Evolutionary conservation across 352 stramenopile genomes (phyloP).

Genomic region (Phytophthora hibernalis): DNA sequence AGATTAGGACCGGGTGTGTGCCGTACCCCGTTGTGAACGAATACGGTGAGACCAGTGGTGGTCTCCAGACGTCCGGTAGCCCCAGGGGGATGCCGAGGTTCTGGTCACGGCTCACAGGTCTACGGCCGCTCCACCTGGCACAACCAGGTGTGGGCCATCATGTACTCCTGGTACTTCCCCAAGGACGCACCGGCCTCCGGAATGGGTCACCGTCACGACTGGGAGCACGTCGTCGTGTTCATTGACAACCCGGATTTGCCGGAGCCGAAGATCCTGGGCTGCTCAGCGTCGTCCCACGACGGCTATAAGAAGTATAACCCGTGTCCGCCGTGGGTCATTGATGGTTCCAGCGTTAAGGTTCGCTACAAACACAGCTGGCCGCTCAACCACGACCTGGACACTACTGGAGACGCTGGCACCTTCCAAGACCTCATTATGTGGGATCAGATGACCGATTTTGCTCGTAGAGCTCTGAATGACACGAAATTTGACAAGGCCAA

Average conservation of each 20-base stretch:
- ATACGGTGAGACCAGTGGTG: constrained; percentile 12
- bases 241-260: constrained; percentile 39
- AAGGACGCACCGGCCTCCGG: constrained; percentile 40
- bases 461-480: no score
- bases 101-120: constrained; percentile 25
- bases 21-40: constrained; percentile 14
- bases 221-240: no score
- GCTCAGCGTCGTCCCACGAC: constrained; percentile 26
- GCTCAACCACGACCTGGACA: constrained; percentile 32
- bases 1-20: no score
- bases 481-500: no score
- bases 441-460: no score
- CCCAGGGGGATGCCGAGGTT: constrained; percentile 24
- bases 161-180: constrained; percentile 54
- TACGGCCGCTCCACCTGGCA: constrained; percentile 29
- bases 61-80: constrained; percentile 8
- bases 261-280: constrained; percentile 30
- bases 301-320: constrained; percentile 35
- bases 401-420: no score
- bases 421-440: no score
- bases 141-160: constrained; percentile 30
- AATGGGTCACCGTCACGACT: constrained; percentile 49
- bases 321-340: no score
- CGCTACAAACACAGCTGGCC: constrained; percentile 22
- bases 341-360: constrained; percentile 22